Conservation (phyloP, 371 early-diverging fungal species). For the Rhizomucor miehei region DNA sequence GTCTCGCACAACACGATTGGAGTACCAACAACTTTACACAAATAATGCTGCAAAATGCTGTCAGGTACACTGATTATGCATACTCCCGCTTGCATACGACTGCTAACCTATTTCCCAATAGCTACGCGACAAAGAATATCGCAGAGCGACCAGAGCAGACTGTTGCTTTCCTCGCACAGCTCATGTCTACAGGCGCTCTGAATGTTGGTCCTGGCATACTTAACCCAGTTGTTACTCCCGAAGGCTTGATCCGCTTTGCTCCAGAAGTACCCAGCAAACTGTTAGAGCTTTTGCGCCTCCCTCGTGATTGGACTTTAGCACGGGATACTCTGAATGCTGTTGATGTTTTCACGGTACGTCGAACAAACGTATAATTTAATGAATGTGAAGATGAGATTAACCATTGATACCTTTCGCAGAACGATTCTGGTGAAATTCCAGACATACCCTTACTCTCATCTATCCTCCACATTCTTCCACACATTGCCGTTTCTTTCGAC, state of each 20-base stretch:
- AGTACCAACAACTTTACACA: conserved; percentile 53
- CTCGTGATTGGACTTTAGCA: conserved; percentile 52
- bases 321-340: conserved; percentile 43
- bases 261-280: conserved; percentile 30
- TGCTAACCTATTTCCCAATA: conserved; percentile 5
- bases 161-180: conserved; percentile 53
- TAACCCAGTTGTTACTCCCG: conserved; percentile 49
- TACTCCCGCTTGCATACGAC: not conserved
- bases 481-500: conserved; percentile 17
- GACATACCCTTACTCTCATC: conserved; percentile 44
- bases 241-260: conserved; percentile 61
- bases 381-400: not conserved
- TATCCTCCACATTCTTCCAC: conserved; percentile 50
- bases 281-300: conserved; percentile 28
- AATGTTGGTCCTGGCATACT: conserved; percentile 43
- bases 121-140: conserved; percentile 47
- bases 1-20: conserved; percentile 67
- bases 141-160: conserved; percentile 37
- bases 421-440: conserved; percentile 10
- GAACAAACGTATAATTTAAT: no score
- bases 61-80: conserved; percentile 30
- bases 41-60: conserved; percentile 66
- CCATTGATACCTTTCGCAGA: not conserved
- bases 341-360: conserved; percentile 31
- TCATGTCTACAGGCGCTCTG: conserved; percentile 43